These are phyloP conservation scores for Rhynchosporium agropyri DNA, from an alignment of 2,329 filamentous ascomycete genomes.

Conservation along the genomic window DNA sequence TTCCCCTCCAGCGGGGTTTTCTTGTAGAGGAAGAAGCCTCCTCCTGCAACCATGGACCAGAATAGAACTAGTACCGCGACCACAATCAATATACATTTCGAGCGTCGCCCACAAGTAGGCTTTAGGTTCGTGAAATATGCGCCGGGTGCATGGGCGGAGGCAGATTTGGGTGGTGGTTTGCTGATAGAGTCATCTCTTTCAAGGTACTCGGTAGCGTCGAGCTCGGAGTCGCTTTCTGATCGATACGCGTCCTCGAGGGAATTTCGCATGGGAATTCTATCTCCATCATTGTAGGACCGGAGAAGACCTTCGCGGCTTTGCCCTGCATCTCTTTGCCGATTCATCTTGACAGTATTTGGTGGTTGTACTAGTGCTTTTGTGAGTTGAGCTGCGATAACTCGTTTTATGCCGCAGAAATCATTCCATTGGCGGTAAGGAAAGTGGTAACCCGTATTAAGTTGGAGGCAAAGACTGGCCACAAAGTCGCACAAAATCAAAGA, in stretches of 20 bases:
- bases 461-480: conserved; percentile 8
- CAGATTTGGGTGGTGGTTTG: conserved; percentile 38
- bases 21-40: conserved; percentile 41
- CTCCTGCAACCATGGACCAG: conserved; percentile 38
- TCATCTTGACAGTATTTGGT: conserved; percentile 29
- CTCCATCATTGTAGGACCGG: conserved; percentile 34
- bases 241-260: conserved; percentile 42
- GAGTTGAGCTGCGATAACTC: conserved; percentile 8
- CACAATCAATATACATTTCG: conserved; percentile 39
- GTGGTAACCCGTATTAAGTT: conserved; percentile 5
- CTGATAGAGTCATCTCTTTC: conserved; percentile 42
- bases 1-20: conserved; percentile 52
- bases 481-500: background rate
- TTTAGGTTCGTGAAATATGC: conserved; percentile 31
- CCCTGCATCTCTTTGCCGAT: conserved; percentile 31
- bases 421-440: conserved; percentile 13
- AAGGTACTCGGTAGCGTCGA: conserved; percentile 47
- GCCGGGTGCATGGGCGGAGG: conserved; percentile 35
- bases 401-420: conserved; percentile 7
- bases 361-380: background rate
- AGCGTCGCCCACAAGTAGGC: conserved; percentile 32
- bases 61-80: conserved; percentile 36
- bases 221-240: conserved; percentile 45
- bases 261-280: conserved; percentile 39
- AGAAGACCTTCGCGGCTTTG: conserved; percentile 42